Evolutionary conservation across 1,284 basidiomycete genomes (phyloP), one percentile per base, ranked within the genome.

Genomic region (Melanopsichium pennsylvanicum): DNA sequence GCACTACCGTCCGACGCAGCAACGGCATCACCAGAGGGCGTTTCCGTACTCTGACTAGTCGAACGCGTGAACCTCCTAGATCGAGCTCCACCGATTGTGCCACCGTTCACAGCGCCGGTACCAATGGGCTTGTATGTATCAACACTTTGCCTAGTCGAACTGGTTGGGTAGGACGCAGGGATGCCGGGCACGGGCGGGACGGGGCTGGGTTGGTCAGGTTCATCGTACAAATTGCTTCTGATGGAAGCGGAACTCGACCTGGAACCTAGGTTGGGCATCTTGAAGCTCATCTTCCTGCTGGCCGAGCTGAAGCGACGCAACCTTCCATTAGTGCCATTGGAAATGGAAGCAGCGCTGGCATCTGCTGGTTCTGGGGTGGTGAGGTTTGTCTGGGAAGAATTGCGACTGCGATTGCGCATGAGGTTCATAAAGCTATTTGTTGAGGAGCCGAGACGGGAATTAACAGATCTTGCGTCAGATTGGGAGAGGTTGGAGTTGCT

Each of bases 401-500:
- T 64, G 33, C 60, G 55, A 42, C 59, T 57, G 12, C 64, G 60
- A 32, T 54, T 59, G 23, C 60, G 56, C n/a, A 68, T 32, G 22
- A 70, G 46, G 27, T 58, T 66, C 26, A 52, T 27, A 34, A 70
- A 61, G 51, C 59, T 59, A 32, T 52, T 57, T 33, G 39, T 45
- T 0, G 58, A 61, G 7, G 59, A 64, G 21, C 50, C 51, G n/a
- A 40, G 35, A 31, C 64, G 64, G 4, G 70, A 72, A 25, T 50
- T 44, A 54, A 71, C 60, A 34, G 69, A 71, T n/a, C 55, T 52
- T 12, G 51, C 50, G n/a, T 71, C 69, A 40, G 34, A 41, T 18
- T 62, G 56, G 10, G 69, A 68, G 39, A 71, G 55, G 51, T 71
- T 68, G 13, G 69, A 71, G 40, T 49, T 57, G 67, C 61, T 66